Evolutionary conservation across 1,284 basidiomycete species (phyloP).

Genomic region (Phlebopus sp.): DNA sequence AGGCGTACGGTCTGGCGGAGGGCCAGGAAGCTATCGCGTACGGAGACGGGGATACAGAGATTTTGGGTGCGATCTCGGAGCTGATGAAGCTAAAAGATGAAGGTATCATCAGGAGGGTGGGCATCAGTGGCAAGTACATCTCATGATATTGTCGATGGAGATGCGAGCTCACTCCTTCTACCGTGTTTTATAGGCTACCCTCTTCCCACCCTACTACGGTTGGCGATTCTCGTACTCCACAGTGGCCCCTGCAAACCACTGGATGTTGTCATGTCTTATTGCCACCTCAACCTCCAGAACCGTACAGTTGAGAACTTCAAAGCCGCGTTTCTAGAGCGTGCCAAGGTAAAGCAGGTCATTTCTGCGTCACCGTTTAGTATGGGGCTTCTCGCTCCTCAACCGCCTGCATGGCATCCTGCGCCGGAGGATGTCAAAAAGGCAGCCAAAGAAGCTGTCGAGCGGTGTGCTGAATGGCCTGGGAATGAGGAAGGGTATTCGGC

Average conservation of each 20-base stretch:
- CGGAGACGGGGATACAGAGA: slow-evolving; percentile 77
- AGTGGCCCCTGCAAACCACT: slow-evolving; percentile 64
- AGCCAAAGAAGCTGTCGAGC: slow-evolving; percentile 19
- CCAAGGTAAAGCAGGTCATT: slow-evolving; percentile 68
- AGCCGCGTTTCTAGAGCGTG: slow-evolving; percentile 59
- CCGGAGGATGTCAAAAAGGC: slow-evolving; percentile 49
- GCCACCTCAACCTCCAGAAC: slow-evolving; percentile 87
- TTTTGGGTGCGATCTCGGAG: slow-evolving; percentile 74
- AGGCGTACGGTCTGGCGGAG: slow-evolving; percentile 58
- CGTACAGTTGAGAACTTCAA: slow-evolving; percentile 61
- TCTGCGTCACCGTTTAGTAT: slow-evolving; percentile 91
- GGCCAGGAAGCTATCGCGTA: slow-evolving; percentile 58
- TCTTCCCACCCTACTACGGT: slow-evolving; percentile 83
- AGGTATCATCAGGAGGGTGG: slow-evolving; percentile 78
- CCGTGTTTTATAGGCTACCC: slow-evolving; percentile 64
- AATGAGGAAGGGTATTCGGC: slow-evolving; percentile 38
- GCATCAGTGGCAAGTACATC: slow-evolving; percentile 69
- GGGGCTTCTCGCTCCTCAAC: slow-evolving; percentile 76
- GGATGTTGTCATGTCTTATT: slow-evolving; percentile 83
- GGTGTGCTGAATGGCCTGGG: slow-evolving; percentile 23
- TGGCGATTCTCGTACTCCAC: slow-evolving; percentile 73
- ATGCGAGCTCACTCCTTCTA: too few relatives aligned
- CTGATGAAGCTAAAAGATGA: slow-evolving; percentile 76
- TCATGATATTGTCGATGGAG: not conserved
- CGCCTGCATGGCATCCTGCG: slow-evolving; percentile 88